These are phyloP conservation scores for Globisporangium sylvaticum DNA, from an alignment of 352 stramenopile genomes.

Conservation along the genomic window DNA sequence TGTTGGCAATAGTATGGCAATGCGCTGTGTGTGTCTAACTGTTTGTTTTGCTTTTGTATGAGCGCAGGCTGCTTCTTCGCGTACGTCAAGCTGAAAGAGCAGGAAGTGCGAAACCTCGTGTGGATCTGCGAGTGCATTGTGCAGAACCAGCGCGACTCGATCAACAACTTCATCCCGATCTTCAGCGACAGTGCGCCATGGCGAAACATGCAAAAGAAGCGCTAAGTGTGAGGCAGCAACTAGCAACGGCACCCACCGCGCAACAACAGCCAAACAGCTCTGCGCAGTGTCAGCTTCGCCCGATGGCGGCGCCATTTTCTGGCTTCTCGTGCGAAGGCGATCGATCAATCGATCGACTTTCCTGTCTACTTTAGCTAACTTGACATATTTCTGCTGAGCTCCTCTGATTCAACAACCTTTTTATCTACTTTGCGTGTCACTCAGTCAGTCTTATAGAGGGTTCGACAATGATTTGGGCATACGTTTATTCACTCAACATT, in stretches of 20 bases:
- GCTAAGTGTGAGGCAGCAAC: conserved; percentile 13
- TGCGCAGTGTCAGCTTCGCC: not conserved
- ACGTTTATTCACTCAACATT: not conserved
- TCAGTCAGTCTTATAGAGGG: not conserved
- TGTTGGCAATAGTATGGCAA: too few species aligned
- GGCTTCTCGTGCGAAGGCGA: not conserved
- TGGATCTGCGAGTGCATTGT: conserved; percentile 99
- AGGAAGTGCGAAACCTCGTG: conserved; percentile 99
- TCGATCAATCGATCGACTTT: not conserved
- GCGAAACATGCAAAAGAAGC: conserved; percentile 70
- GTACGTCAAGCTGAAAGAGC: conserved; percentile 99
- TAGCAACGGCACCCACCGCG: not conserved
- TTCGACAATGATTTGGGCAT: not conserved
- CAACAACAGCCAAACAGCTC: not conserved
- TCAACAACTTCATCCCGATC: conserved; percentile 99
- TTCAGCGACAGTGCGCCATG: conserved; percentile 96
- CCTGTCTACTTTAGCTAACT: conserved; percentile 5
- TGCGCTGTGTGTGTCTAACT: not conserved
- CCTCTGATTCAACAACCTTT: not conserved
- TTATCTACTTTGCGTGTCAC: not conserved
- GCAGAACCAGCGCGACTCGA: conserved; percentile 98
- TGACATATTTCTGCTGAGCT: conserved; percentile 1
- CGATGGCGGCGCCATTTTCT: not conserved
- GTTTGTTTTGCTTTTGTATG: not conserved
- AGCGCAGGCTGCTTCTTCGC: conserved; percentile 93